Evolutionary conservation across 2,329 filamentous ascomycete species (phyloP).

Genomic region (Diaporthe velutina): DNA sequence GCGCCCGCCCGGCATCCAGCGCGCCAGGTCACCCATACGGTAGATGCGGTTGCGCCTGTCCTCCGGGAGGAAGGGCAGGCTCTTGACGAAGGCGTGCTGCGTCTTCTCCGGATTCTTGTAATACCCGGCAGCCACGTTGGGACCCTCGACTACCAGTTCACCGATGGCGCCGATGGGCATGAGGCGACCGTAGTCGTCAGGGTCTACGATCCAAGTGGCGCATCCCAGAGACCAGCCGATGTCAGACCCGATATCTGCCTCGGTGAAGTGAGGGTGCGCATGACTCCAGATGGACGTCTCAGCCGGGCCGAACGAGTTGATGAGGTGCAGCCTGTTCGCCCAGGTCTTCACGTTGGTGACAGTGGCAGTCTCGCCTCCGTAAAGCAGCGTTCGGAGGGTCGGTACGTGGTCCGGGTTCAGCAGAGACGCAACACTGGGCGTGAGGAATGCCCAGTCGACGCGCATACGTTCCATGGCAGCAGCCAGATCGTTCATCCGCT

Average conservation of each 20-base stretch:
- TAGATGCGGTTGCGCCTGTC: slow-evolving; percentile 50
- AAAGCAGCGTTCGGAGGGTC: slow-evolving; percentile 4
- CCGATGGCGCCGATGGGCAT: slow-evolving; percentile 63
- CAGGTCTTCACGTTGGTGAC: slow-evolving; percentile 61
- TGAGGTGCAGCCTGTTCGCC: slow-evolving; percentile 58
- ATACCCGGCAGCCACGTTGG: slow-evolving; percentile 73
- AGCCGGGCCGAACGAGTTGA: slow-evolving; percentile 65
- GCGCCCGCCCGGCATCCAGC: slow-evolving; percentile 64
- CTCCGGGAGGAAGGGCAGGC: slow-evolving; percentile 35
- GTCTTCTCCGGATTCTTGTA: slow-evolving; percentile 71
- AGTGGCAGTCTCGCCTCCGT: slow-evolving; percentile 66
- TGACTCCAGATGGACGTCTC: slow-evolving; percentile 48
- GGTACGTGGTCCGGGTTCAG: slow-evolving; percentile 37
- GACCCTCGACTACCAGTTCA: slow-evolving; percentile 67
- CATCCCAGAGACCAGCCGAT: slow-evolving; percentile 8
- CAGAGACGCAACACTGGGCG: slow-evolving; percentile 31
- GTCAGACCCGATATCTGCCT: not conserved
- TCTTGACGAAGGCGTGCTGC: slow-evolving; percentile 65
- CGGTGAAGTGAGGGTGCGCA: not conserved
- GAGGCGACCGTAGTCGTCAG: slow-evolving; percentile 59
- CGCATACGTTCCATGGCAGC: slow-evolving; percentile 40
- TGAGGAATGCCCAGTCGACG: slow-evolving; percentile 39
- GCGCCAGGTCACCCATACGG: slow-evolving; percentile 71
- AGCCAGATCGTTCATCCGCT: slow-evolving; percentile 53
- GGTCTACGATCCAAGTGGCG: slow-evolving; percentile 61